A percentile compares a stretch with the other conserved stretches of the same genome.
phyloP scores from a whole-genome alignment of 2,329 filamentous ascomycete species.

The Karstenula rhodostoma region DNA sequence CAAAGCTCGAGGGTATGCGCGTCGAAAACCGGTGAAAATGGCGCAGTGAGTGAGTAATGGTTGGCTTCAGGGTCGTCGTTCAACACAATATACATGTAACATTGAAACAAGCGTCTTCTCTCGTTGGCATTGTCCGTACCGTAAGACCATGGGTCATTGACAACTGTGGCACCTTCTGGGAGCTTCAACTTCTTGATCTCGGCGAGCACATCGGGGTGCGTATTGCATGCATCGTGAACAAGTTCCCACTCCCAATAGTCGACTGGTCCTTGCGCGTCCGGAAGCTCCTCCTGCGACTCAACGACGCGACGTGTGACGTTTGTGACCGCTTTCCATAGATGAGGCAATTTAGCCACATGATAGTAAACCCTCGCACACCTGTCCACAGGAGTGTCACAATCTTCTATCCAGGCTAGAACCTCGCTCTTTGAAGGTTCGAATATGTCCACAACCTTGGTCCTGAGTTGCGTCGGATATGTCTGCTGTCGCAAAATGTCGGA shows the following conservation, averaged over 20 bases:
- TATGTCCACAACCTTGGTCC: conserved; percentile 3
- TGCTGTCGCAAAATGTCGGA: neutral
- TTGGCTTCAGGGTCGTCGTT: conserved; percentile 71
- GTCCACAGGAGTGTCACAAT: neutral
- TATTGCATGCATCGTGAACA: conserved; percentile 10
- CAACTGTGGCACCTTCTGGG: conserved; percentile 63
- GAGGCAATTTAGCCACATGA: neutral
- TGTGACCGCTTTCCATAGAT: conserved; percentile 7
- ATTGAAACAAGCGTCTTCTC: conserved; percentile 65
- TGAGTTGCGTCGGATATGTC: neutral
- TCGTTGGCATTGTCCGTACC: conserved; percentile 60
- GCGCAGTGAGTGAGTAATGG: conserved; percentile 72
- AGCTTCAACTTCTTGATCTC: conserved; percentile 65
- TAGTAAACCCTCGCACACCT: conserved; percentile 1
- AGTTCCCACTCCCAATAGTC: conserved; percentile 9
- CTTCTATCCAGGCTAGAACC: neutral
- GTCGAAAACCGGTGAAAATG: conserved; percentile 73
- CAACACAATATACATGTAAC: conserved; percentile 72
- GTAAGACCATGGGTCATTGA: conserved; percentile 75
- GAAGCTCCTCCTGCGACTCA: neutral
- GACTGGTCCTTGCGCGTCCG: conserved; percentile 5
- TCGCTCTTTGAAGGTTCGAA: conserved; percentile 3
- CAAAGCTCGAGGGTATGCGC: conserved; percentile 69
- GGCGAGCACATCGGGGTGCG: neutral
- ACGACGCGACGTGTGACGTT: neutral